These are phyloP conservation scores for Nemophila menziesii DNA, from an alignment of 257 asterid genomes.

Conservation along the genomic window DNA sequence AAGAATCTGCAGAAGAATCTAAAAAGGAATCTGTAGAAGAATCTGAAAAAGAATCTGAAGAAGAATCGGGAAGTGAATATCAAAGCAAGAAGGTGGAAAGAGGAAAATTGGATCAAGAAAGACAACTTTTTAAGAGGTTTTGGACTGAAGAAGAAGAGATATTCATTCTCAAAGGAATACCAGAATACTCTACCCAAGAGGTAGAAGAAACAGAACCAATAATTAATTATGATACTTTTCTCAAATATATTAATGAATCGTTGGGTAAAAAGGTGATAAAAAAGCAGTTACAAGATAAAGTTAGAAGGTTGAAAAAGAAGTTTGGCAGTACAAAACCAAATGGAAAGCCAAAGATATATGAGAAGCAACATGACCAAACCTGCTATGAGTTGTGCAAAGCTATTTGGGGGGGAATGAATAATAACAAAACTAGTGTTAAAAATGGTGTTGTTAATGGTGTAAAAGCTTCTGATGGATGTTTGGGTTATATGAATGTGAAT, in stretches of 20 bases:
- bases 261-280: conserved; percentile 27
- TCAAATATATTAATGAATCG: conserved; percentile 32
- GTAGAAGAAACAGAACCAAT: conserved; percentile 32
- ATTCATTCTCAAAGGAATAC: conserved; percentile 36
- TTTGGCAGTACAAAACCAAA: conserved; percentile 29
- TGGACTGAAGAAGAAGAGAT: conserved; percentile 70
- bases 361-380: conserved; percentile 39
- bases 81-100: too few species aligned
- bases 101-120: conserved; percentile 13
- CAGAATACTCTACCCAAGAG: conserved; percentile 24
- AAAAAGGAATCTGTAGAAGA: too few species aligned
- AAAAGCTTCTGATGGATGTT: background rate
- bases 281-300: conserved; percentile 47
- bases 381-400: conserved; percentile 31
- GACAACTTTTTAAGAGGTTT: conserved; percentile 36
- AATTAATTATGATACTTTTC: conserved; percentile 31
- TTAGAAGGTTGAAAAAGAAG: conserved; percentile 42
- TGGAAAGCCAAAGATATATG: conserved; percentile 22
- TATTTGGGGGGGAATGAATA: conserved; percentile 37
- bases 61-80: conserved; percentile 20
- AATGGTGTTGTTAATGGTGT: too few species aligned
- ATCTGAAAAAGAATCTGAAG: conserved; percentile 39
- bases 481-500: background rate
- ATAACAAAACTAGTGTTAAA: conserved; percentile 10
- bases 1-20: conserved; percentile 30